phyloP scores from a whole-genome alignment of 2,329 filamentous ascomycete species.

The Fusarium nygamai region DNA sequence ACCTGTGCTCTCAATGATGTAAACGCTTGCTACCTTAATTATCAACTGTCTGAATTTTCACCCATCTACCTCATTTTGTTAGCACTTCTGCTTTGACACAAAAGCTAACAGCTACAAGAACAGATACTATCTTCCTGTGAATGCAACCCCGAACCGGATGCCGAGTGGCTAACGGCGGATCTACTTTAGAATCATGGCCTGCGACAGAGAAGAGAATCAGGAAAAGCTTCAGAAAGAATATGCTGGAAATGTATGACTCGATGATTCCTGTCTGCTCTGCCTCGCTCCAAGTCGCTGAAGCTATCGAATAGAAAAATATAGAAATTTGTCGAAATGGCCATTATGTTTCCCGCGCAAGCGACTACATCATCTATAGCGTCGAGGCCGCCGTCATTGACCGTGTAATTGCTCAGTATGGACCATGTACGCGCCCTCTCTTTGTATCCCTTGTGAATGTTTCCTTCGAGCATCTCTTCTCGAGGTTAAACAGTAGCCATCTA shows the following conservation, averaged over 20 bases:
- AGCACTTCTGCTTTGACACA: not conserved
- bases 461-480: not conserved
- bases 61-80: constrained; percentile 17
- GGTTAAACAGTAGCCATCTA: not conserved
- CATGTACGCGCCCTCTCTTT: constrained; percentile 69
- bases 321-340: constrained; percentile 94
- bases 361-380: constrained; percentile 99
- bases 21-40: constrained; percentile 96
- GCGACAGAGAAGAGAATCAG: constrained; percentile 91
- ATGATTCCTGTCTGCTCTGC: constrained; percentile 35
- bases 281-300: constrained; percentile 58
- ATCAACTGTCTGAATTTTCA: constrained; percentile 76
- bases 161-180: constrained; percentile 44
- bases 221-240: constrained; percentile 84
- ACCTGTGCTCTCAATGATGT: constrained; percentile 91
- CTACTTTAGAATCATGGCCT: constrained; percentile 83
- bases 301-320: constrained; percentile 72
- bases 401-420: constrained; percentile 89
- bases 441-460: constrained; percentile 23
- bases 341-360: constrained; percentile 93
- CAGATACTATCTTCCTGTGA: constrained; percentile 25
- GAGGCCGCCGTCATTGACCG: constrained; percentile 90
- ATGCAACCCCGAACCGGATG: constrained; percentile 19
- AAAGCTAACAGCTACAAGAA: constrained; percentile 39
- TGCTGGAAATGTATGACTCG: constrained; percentile 77